These are phyloP conservation scores for Polyporus tsugae DNA, from an alignment of 1,284 basidiomycete species.

Conservation along the genomic window DNA sequence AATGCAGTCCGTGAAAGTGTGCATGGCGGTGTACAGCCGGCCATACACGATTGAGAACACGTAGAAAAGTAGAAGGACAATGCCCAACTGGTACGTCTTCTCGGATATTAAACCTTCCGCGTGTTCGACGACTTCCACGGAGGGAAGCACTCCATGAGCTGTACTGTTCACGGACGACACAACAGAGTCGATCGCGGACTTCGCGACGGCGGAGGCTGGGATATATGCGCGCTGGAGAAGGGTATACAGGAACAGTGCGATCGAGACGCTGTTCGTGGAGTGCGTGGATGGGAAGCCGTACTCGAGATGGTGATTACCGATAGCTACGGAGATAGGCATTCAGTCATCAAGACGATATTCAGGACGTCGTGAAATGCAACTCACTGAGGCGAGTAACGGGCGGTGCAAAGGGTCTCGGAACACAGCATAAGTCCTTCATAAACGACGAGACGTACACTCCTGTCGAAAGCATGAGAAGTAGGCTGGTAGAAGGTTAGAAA, in stretches of 20 bases:
- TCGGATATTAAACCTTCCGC: conserved; percentile 48
- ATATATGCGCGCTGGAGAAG: conserved; percentile 61
- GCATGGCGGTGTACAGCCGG: conserved; percentile 92
- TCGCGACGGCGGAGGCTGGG: conserved; percentile 28
- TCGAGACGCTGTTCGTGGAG: conserved; percentile 90
- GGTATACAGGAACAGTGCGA: conserved; percentile 81
- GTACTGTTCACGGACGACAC: background rate
- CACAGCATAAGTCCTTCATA: conserved; percentile 90
- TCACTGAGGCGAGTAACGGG: conserved; percentile 88
- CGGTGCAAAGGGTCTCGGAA: conserved; percentile 91
- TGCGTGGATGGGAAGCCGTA: conserved; percentile 98
- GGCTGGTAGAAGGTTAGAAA: conserved; percentile 48
- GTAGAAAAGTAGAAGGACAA: conserved; percentile 65
- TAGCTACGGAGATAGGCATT: conserved; percentile 55
- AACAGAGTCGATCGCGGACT: conserved; percentile 7
- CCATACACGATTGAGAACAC: conserved; percentile 87
- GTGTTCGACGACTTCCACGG: conserved; percentile 14
- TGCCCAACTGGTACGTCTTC: conserved; percentile 52
- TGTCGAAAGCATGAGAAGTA: conserved; percentile 77
- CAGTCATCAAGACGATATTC: background rate
- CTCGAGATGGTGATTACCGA: conserved; percentile 86
- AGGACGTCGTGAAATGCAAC: conserved; percentile 39
- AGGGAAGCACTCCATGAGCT: conserved; percentile 5
- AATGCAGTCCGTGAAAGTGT: conserved; percentile 82
- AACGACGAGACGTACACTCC: conserved; percentile 90